These are phyloP conservation scores for Mercurialis annua DNA, from an alignment of 345 rosid genomes.

Conservation along the genomic window DNA sequence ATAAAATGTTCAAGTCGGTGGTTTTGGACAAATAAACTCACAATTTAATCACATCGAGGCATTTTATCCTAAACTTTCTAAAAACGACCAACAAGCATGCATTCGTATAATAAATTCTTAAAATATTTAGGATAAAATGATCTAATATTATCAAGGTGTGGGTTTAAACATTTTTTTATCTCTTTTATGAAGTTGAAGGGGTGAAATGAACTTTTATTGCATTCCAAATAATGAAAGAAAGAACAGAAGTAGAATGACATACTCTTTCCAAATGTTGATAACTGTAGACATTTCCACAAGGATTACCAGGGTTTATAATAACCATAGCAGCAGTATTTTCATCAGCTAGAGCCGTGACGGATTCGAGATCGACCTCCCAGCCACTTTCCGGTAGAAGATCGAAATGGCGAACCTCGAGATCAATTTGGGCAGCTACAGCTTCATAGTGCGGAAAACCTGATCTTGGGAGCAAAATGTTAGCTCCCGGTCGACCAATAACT, in stretches of 20 bases:
- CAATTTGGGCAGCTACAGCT: slow-evolving; percentile 23
- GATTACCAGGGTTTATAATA: slow-evolving; percentile 50
- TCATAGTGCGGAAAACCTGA: slow-evolving; percentile 47
- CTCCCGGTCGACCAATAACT: slow-evolving; percentile 45
- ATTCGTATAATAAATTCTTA: too few relatives aligned
- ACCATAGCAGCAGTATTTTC: slow-evolving; percentile 58
- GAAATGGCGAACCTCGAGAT: slow-evolving; percentile 45
- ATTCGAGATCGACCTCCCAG: slow-evolving; percentile 61
- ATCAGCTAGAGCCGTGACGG: slow-evolving; percentile 50
- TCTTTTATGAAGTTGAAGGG: too few relatives aligned
- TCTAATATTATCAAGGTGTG: too few relatives aligned
- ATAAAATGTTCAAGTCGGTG: too few relatives aligned
- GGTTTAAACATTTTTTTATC: too few relatives aligned
- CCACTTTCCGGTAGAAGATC: slow-evolving; percentile 56
- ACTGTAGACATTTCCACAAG: slow-evolving; percentile 46
- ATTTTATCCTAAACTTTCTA: too few relatives aligned
- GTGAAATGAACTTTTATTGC: too few relatives aligned
- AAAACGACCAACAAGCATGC: too few relatives aligned
- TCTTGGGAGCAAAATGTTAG: slow-evolving; percentile 49
- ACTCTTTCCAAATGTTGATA: slow-evolving; percentile 47
- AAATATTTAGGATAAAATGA: too few relatives aligned
- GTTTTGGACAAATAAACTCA: too few relatives aligned
- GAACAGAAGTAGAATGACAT: not conserved
- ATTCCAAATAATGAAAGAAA: not conserved
- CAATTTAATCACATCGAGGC: too few relatives aligned